These are phyloP conservation scores for Balakata baccata DNA, from an alignment of 345 rosid species.

Conservation along the genomic window DNA sequence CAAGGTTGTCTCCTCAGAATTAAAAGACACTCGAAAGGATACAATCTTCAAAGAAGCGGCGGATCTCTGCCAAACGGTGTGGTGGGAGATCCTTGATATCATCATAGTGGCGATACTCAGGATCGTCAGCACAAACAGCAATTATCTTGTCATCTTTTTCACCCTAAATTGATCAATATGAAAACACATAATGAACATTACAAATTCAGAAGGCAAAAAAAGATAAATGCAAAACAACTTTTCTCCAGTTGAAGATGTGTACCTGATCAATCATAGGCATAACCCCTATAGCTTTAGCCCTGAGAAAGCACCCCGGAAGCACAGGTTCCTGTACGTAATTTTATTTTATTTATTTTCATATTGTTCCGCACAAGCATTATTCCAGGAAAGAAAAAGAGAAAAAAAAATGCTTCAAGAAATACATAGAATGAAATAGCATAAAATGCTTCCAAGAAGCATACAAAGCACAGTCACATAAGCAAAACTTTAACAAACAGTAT, in stretches of 20 bases:
- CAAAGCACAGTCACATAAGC: neutral
- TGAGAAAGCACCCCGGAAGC: constrained; percentile 35
- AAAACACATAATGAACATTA: neutral
- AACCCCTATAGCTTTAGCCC: constrained; percentile 36
- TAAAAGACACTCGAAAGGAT: constrained; percentile 18
- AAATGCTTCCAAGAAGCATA: neutral
- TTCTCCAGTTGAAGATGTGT: neutral
- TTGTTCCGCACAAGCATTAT: neutral
- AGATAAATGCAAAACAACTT: neutral
- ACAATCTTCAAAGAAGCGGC: constrained; percentile 38
- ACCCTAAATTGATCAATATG: constrained; percentile 20
- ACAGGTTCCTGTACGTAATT: constrained; percentile 28
- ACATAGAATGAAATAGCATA: neutral
- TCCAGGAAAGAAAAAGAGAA: neutral
- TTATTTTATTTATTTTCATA: neutral
- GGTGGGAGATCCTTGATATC: constrained; percentile 37
- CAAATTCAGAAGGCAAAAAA: neutral
- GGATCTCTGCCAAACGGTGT: constrained; percentile 38
- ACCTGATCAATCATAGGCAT: constrained; percentile 43
- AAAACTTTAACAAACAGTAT: neutral
- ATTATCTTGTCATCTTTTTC: constrained; percentile 38
- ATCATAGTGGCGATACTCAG: constrained; percentile 33
- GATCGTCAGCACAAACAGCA: constrained; percentile 39
- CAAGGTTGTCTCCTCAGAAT: neutral
- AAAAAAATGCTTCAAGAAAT: too few species aligned